phyloP scores from a whole-genome alignment of 768 basidiomycete species.

The Mycena venus region DNA sequence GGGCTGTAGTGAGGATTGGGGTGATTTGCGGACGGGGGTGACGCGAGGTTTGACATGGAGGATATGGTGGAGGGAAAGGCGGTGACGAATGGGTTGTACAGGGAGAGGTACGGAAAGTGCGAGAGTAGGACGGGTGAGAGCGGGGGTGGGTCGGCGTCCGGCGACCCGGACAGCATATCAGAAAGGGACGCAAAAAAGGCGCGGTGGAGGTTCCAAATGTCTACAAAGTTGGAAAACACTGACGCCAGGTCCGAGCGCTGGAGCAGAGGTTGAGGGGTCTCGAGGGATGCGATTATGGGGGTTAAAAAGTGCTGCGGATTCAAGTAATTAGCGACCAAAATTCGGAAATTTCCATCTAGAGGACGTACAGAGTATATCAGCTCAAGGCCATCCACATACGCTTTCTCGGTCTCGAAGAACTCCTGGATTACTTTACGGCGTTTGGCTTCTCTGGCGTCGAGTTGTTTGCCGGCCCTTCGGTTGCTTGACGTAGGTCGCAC shows the following conservation, averaged over 20 bases:
- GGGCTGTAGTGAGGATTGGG: slow-evolving; percentile 60
- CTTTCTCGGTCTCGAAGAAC: slow-evolving; percentile 84
- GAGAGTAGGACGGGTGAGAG: slow-evolving; percentile 75
- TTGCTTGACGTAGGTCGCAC: slow-evolving; percentile 53
- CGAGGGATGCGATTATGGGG: slow-evolving; percentile 83
- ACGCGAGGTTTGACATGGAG: slow-evolving; percentile 67
- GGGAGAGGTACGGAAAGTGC: slow-evolving; percentile 90
- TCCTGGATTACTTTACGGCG: slow-evolving; percentile 81
- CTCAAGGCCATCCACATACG: slow-evolving; percentile 86
- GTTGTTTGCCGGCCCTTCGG: slow-evolving; percentile 54
- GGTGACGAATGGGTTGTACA: slow-evolving; percentile 89
- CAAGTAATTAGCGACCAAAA: slow-evolving; percentile 13
- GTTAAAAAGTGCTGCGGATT: slow-evolving; percentile 84
- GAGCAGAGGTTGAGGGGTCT: slow-evolving; percentile 76
- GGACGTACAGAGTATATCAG: slow-evolving; percentile 81
- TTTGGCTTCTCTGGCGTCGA: slow-evolving; percentile 66
- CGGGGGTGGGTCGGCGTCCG: slow-evolving; percentile 44
- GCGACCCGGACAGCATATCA: slow-evolving; percentile 49
- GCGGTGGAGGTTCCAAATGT: slow-evolving; percentile 91
- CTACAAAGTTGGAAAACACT: slow-evolving; percentile 90
- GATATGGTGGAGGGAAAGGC: slow-evolving; percentile 79
- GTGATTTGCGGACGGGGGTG: slow-evolving; percentile 53
- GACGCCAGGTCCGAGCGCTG: slow-evolving; percentile 76
- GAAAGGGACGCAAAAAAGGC: slow-evolving; percentile 77
- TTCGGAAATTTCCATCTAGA: background rate